phyloP scores from a whole-genome alignment of 768 basidiomycete species.

The Cubamyces sp. region DNA sequence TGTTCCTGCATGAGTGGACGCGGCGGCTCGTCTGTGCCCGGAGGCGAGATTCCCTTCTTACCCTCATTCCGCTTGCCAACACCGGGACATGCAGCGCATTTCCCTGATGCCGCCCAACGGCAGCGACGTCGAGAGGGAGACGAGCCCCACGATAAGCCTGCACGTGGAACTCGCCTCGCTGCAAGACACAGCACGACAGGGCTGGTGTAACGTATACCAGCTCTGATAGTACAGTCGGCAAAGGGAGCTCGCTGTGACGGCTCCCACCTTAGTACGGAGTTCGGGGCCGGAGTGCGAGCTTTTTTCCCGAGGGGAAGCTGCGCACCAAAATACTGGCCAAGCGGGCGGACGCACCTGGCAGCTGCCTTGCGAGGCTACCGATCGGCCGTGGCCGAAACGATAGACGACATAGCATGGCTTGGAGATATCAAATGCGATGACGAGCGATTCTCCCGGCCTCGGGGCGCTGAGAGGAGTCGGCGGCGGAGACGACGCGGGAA shows the following conservation, averaged over 20 bases:
- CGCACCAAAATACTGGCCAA: constrained; percentile 16
- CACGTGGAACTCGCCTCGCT: constrained; percentile 19
- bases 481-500: not conserved
- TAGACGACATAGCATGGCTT: not conserved
- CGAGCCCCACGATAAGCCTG: constrained; percentile 22
- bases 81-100: not conserved
- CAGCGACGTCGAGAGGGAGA: constrained; percentile 6
- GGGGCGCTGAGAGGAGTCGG: constrained; percentile 7
- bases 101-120: not conserved
- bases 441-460: constrained; percentile 4
- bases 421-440: constrained; percentile 7
- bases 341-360: not conserved
- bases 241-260: not conserved
- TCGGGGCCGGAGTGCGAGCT: constrained; percentile 21
- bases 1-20: constrained; percentile 4
- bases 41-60: constrained; percentile 1
- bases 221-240: constrained; percentile 10
- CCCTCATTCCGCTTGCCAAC: constrained; percentile 10
- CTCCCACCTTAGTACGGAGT: constrained; percentile 13
- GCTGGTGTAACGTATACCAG: constrained; percentile 14
- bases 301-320: constrained; percentile 9
- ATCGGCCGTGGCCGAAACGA: constrained; percentile 9
- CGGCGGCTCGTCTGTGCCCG: not conserved
- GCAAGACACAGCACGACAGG: not conserved
- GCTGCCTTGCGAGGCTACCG: constrained; percentile 16